Evolutionary conservation across 2,329 filamentous ascomycete species (phyloP), one percentile per base, ranked within the genome.

Genomic region (Botryotinia globosa): DNA sequence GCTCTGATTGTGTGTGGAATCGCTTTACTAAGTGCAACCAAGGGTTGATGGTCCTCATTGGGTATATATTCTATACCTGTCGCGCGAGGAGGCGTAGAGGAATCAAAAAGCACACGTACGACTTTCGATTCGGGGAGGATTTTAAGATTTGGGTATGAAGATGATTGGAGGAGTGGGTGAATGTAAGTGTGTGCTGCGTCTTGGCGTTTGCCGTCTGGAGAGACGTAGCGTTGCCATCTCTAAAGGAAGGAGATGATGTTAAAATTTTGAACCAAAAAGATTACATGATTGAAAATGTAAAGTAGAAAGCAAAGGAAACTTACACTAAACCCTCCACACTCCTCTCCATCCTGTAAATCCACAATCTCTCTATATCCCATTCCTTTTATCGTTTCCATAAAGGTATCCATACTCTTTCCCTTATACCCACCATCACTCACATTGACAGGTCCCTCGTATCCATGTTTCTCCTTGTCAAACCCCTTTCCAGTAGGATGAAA

Each of bases 41-140:
- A 69, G 42, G 80, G 82, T 71, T 85, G 81, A 76, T 83, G 83
- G 3, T 81, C 81, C 22, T 82, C 80, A 75, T 85, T 87, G 42
- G 85, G 84, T 32, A 85, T 83, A 75, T 87, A 89, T 76, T 91
- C 87, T 2, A 92, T 85, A 0, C 89, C 90, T 0, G 84, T 82
- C 4, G 90, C 90, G 56, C 82, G 79, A 59, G 84, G 87, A 34
- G 79, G 78, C 32, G 77, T 76, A 39, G 83, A 84, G 4, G 83
- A 82, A 6, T 87, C 83, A 67, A 90, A 87, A 8, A 90, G 72
- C 0, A 90, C 84, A 4, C 84, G 85, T 2, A 85, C 81, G 0
- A 91, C 88, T 72, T 86, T 86, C 3, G 85, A 84, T 76, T 90
- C 84, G 0, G 85, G 82, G 0, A 91, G 82, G 7, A 91, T 82